Conservation (phyloP, 805 yeast genomes). For the Candida silvatica region DNA sequence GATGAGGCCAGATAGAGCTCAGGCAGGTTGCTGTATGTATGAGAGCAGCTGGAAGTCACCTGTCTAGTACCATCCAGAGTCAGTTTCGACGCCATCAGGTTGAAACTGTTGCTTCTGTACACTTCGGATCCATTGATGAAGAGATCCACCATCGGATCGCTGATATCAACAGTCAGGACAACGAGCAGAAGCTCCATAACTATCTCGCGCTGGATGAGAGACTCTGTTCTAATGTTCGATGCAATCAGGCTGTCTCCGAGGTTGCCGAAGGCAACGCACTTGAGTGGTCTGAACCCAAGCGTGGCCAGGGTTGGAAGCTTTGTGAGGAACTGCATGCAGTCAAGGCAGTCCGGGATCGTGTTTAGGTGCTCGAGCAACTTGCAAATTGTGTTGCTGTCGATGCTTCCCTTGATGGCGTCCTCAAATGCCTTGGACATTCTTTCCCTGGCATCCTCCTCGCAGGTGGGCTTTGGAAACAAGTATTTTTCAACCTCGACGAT, state of each 20-base stretch:
- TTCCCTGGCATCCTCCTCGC: conserved; percentile 21
- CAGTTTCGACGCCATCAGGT: conserved; percentile 4
- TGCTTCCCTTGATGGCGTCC: conserved; percentile 28
- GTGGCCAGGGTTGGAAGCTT: conserved; percentile 17
- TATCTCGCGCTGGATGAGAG: conserved; percentile 12
- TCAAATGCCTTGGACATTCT: conserved; percentile 34
- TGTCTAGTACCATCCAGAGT: conserved; percentile 1
- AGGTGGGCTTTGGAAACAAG: conserved; percentile 12
- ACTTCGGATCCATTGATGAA: conserved; percentile 12
- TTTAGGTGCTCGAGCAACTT: conserved; percentile 24
- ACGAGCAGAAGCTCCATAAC: conserved; percentile 20
- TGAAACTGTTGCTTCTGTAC: conserved; percentile 8
- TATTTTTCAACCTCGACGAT: conserved; percentile 26
- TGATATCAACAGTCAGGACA: conserved; percentile 24
- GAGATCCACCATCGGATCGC: conserved; percentile 15
- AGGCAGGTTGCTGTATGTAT: not conserved
- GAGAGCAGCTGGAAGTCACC: not conserved
- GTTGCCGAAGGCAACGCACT: conserved; percentile 14
- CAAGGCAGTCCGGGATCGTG: conserved; percentile 14
- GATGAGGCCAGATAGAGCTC: conserved; percentile 8
- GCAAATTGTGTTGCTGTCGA: conserved; percentile 30
- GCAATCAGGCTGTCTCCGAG: conserved; percentile 16
- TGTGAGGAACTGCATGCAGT: conserved; percentile 29
- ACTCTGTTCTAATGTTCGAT: conserved; percentile 12
- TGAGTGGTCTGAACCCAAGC: conserved; percentile 12